These are phyloP conservation scores for Raffaelea albimanens DNA, from an alignment of 2,329 filamentous ascomycete species.

Conservation along the genomic window DNA sequence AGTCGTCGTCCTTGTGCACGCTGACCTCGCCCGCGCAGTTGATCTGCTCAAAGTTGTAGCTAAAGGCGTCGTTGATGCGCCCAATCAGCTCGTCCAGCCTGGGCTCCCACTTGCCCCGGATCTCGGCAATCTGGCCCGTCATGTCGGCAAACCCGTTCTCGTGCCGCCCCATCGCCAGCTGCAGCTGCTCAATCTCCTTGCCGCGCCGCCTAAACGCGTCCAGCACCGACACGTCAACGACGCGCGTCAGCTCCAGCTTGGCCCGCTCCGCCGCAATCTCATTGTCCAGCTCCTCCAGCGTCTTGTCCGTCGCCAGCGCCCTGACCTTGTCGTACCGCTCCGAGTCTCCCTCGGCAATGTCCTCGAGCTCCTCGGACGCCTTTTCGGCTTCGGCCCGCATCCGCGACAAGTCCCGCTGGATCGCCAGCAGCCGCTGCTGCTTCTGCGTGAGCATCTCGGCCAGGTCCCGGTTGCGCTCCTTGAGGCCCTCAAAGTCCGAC, in stretches of 20 bases:
- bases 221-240: conserved; percentile 65
- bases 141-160: conserved; percentile 46
- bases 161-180: conserved; percentile 43
- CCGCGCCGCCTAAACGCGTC: conserved; percentile 68
- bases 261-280: conserved; percentile 67
- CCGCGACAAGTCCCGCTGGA: conserved; percentile 28
- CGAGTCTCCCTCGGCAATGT: conserved; percentile 28
- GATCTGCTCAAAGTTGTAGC: conserved; percentile 88
- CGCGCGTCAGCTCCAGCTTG: conserved; percentile 71
- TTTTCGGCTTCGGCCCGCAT: conserved; percentile 21
- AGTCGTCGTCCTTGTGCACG: conserved; percentile 84
- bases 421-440: conserved; percentile 27
- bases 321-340: conserved; percentile 30
- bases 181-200: conserved; percentile 58
- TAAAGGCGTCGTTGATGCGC: conserved; percentile 83
- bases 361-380: conserved; percentile 24
- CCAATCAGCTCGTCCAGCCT: conserved; percentile 65
- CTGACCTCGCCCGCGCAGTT: conserved; percentile 86
- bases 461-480: conserved; percentile 53
- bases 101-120: conserved; percentile 75
- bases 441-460: conserved; percentile 39
- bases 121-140: conserved; percentile 48
- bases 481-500: conserved; percentile 69
- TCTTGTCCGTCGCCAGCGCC: conserved; percentile 37
- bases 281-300: conserved; percentile 54